Evolutionary conservation across 2,329 filamentous ascomycete species (phyloP), one percentile per base, ranked within the genome.

Genomic region (Pseudogymnoascus pannorum): DNA sequence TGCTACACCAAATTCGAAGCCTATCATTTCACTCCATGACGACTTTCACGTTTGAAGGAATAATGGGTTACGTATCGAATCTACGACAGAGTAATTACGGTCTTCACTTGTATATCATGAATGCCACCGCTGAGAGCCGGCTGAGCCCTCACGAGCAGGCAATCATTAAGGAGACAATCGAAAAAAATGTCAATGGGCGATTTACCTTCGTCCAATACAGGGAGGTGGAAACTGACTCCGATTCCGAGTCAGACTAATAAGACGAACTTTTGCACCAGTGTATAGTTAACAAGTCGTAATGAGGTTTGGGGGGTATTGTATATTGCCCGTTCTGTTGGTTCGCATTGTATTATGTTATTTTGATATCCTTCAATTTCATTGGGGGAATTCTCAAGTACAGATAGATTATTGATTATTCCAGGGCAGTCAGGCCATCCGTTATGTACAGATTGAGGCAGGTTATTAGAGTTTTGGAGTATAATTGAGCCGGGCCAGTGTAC

Each of bases 11-110:
- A 31, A 72, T 88, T 35, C 79, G 78, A 51, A 75, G 72, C 3
- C 72, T 88, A 5, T 78, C 77, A 4, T 79, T 87, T 42, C 78
- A 77, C 36, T 82, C 81, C 2, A 72, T 80, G 2, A 84, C 85
- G 0, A 71, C 72, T 2, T 87, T 88, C 68, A 81, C 80, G 0
- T 73, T 73, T 2, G 70, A 76, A 4, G 81, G 79, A 1, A 75
- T 88, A 1, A 68, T 72, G n/a, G 54, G 66, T 0, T 80, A 78
- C 61, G 72, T 80, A 29, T 65, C 68, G 5, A 68, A 61, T 3
- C 70, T 82, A 5, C 67, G 69, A n/a, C 64, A 64, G 8, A 69
- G 68, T 8, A 74, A 75, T 58, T 65, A 65, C 29, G 72, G 72
- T 12, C 64, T 75, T 12, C 31, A 65, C 5, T 60, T 75, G 14